Evolutionary conservation across 805 yeast species (phyloP).

Genomic region (Isabelozyma rhagii): DNA sequence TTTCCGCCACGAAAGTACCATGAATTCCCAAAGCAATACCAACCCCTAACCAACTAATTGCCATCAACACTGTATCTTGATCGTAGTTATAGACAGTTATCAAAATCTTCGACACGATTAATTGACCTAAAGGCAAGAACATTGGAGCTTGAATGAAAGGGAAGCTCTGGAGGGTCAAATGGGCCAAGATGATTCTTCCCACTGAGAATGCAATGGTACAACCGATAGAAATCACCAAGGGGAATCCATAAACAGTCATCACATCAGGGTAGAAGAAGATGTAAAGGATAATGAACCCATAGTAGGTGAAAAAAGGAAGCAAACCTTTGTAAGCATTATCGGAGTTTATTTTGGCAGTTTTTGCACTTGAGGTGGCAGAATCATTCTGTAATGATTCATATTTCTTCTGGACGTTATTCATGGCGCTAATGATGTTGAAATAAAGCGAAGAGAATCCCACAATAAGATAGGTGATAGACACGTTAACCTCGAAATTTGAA

Average conservation of each 20-base stretch:
- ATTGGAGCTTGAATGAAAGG: conserved; percentile 73
- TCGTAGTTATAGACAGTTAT: conserved; percentile 36
- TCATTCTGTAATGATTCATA: conserved; percentile 23
- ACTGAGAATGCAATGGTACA: conserved; percentile 77
- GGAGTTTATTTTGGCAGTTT: conserved; percentile 33
- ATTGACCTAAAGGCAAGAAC: conserved; percentile 58
- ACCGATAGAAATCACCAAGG: conserved; percentile 69
- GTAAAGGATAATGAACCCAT: conserved; percentile 46
- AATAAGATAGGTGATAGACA: conserved; percentile 42
- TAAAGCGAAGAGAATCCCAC: conserved; percentile 53
- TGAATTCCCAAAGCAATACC: conserved; percentile 68
- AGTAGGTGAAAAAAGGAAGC: conserved; percentile 63
- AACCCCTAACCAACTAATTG: conserved; percentile 62
- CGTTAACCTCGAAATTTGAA: conserved; percentile 28
- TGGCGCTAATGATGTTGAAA: conserved; percentile 68
- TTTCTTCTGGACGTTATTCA: conserved; percentile 52
- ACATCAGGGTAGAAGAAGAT: conserved; percentile 51
- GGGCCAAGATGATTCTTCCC: conserved; percentile 88
- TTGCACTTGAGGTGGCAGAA: conserved; percentile 15
- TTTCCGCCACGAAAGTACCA: conserved; percentile 69
- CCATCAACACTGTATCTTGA: conserved; percentile 41
- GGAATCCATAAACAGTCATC: conserved; percentile 43
- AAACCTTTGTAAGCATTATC: conserved; percentile 50
- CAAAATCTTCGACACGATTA: conserved; percentile 30
- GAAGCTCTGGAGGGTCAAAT: conserved; percentile 74